Evolutionary conservation across 2,329 filamentous ascomycete species (phyloP).

Genomic region (Xylariaceae sp.): DNA sequence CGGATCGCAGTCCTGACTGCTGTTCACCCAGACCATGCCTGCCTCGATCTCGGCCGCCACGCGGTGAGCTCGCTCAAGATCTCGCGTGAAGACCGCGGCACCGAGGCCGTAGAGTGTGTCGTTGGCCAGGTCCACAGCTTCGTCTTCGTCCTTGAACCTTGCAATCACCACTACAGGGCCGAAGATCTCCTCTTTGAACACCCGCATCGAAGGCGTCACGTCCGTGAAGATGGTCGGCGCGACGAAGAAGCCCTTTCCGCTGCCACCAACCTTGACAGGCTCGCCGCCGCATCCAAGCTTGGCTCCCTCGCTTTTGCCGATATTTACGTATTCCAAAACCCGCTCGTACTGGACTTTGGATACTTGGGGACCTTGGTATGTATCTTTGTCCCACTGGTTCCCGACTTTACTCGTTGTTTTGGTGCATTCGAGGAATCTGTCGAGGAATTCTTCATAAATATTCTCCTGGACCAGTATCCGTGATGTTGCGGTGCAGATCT

Average conservation of each 20-base stretch:
- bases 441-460: constrained; percentile 16
- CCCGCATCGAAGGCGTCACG: constrained; percentile 2
- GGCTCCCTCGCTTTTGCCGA: background rate
- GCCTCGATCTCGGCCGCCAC: constrained; percentile 1
- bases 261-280: background rate
- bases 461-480: constrained; percentile 15
- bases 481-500: constrained; percentile 11
- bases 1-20: constrained; percentile 6
- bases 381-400: constrained; percentile 9
- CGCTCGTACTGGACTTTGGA: constrained; percentile 1
- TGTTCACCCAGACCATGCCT: constrained; percentile 3
- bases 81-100: constrained; percentile 60
- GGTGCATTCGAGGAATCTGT: constrained; percentile 17
- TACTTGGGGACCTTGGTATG: constrained; percentile 3
- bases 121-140: constrained; percentile 59
- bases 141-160: constrained; percentile 64
- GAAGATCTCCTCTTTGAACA: constrained; percentile 13
- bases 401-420: constrained; percentile 7
- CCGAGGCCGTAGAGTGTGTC: constrained; percentile 60
- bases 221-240: constrained; percentile 10
- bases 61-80: constrained; percentile 34
- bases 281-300: background rate
- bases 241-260: constrained; percentile 10
- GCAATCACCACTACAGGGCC: constrained; percentile 32
- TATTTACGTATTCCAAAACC: background rate